Base-by-base conservation (phyloP, 306 rosid species). In the Cucurbita ficifolia region DNA sequence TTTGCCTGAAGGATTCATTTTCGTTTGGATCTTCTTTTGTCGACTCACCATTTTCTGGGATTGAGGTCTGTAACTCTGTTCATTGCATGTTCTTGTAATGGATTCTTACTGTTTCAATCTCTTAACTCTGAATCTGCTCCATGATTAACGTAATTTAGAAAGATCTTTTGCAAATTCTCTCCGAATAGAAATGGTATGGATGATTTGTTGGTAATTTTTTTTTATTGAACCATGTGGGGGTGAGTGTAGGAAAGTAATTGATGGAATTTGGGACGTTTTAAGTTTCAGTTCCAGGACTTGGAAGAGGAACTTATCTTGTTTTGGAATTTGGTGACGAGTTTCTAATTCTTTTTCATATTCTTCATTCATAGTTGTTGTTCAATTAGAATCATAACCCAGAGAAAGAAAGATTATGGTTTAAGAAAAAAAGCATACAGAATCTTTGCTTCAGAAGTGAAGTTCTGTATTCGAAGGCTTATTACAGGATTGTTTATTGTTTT, bases 1-100 rank as follows among this genome's bases (percentile, higher is more conserved):
- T 52, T 50, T 60, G 11, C 10, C 18, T 35, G 3, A 75, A 75
- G n/a, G 71, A 65, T 50, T 49, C 78, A 1, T 40, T n/a, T 18
- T 51, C 84, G 62, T 46, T 65, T 24, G 87, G 87, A 56, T 83
- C 91, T 79, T 42, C 84, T 61, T 58, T 74, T 33, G 24, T 60
- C 65, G 76, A 79, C 61, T 46, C 72, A 2, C 68, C 78, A 4
- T 56, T 72, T 53, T 72, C 76, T 73, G 40, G 76, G 65, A 10
- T 22, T 56, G 45, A 74, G 77, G 77, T 74, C 5, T 42, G 82
- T 13, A 4, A 22, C 61, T 65, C 65, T 68, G 61, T 43, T 76
- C 54, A 43, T 78, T 68, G 4, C 36, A 12, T 70, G 52, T 42
- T 49, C 69, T 4, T 5, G 19, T 74, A 22, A 5, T 14, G 53